Evolutionary conservation across 108 stramenopile genomes (phyloP).

Genomic region (Nitzschia sp.): DNA sequence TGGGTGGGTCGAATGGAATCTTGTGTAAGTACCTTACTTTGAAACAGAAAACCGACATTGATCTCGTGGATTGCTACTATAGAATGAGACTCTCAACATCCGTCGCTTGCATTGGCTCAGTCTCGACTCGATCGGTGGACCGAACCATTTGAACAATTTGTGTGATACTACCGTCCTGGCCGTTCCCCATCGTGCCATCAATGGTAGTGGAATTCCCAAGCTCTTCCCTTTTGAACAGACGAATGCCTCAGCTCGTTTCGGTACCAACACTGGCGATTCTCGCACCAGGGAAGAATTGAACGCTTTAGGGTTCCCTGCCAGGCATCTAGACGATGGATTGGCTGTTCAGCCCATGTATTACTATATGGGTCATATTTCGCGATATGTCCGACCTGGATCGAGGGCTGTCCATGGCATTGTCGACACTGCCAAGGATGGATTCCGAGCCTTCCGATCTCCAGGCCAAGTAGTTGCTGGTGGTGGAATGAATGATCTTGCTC

Average conservation of each 20-base stretch:
- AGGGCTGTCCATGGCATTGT: conserved; percentile 63
- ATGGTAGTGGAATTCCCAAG: conserved; percentile 35
- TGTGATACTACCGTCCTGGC: conserved; percentile 89
- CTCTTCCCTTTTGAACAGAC: conserved; percentile 61
- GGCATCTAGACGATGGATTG: conserved; percentile 69
- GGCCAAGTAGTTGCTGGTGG: conserved; percentile 72
- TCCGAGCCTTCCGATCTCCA: conserved; percentile 60
- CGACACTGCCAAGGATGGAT: conserved; percentile 36
- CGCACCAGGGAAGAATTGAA: conserved; percentile 80
- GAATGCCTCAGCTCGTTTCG: conserved; percentile 49
- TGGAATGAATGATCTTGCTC: conserved; percentile 77
- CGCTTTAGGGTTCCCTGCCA: conserved; percentile 73
- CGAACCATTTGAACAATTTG: conserved; percentile 90
- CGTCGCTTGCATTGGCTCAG: neutral
- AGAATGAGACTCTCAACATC: too few species aligned
- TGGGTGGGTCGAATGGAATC: conserved; percentile 93
- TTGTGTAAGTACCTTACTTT: conserved; percentile 47
- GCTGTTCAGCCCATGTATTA: conserved; percentile 88
- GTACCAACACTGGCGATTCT: conserved; percentile 61
- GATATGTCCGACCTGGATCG: conserved; percentile 80
- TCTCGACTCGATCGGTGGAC: conserved; percentile 85
- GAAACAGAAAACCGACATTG: neutral
- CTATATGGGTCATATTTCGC: conserved; percentile 85
- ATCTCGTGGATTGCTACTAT: too few species aligned
- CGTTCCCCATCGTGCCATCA: conserved; percentile 74